Evolutionary conservation across 352 stramenopile genomes (phyloP).

Genomic region (Globisporangium spiculum): DNA sequence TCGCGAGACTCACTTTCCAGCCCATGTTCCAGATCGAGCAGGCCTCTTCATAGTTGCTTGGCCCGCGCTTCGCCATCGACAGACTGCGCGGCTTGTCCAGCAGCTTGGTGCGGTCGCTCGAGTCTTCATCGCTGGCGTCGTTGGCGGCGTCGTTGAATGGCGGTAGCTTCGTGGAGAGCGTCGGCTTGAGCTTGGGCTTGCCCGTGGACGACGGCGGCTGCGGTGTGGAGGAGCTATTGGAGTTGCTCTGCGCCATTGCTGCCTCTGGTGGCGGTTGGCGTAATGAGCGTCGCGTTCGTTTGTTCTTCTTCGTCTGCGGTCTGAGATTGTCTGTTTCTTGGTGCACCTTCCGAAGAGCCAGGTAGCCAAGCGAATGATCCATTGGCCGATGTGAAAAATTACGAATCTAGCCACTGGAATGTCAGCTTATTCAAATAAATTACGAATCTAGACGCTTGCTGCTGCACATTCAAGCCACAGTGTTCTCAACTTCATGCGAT

Average conservation of each 20-base stretch:
- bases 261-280: background rate
- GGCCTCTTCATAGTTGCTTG: slow-evolving; percentile 43
- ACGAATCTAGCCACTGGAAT: background rate
- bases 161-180: slow-evolving; percentile 4
- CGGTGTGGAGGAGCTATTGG: background rate
- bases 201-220: background rate
- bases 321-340: background rate
- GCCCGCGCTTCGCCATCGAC: slow-evolving; percentile 3
- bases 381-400: background rate
- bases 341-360: background rate
- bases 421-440: background rate
- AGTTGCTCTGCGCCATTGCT: background rate
- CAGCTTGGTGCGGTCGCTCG: slow-evolving; percentile 8
- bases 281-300: background rate
- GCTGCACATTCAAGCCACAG: background rate
- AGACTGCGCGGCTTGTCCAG: slow-evolving; percentile 7
- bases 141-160: background rate
- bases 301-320: background rate
- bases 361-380: background rate
- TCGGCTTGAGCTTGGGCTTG: slow-evolving; percentile 6
- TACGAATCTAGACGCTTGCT: background rate
- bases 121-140: slow-evolving; percentile 2
- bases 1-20: slow-evolving; percentile 82
- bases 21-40: slow-evolving; percentile 78
- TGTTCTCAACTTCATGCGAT: background rate